Percentiles rank a stretch among this genome's conserved stretches.
Conservation (phyloP, 441 rosid species). For the Pelargonium fulgidum region DNA sequence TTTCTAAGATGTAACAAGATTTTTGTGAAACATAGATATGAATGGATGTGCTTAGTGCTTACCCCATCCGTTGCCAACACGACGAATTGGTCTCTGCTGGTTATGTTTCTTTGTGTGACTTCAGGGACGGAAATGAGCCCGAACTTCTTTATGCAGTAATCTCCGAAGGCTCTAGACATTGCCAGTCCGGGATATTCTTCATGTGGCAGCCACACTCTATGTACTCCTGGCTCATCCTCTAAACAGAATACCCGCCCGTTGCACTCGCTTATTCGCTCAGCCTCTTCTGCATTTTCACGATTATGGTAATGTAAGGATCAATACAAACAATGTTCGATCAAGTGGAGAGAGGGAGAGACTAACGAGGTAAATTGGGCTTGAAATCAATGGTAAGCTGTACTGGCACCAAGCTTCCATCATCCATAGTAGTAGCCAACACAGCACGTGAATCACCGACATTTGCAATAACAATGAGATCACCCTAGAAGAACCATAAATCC, state of each 20-base stretch:
- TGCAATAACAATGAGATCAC: constrained; percentile 55
- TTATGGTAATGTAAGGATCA: constrained; percentile 10
- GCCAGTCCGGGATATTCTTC: constrained; percentile 75
- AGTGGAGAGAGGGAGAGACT: constrained; percentile 24
- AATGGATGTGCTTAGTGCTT: constrained; percentile 17
- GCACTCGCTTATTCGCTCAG: constrained; percentile 61
- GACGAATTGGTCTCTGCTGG: constrained; percentile 64
- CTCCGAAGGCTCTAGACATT: constrained; percentile 96
- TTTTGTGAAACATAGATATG: not conserved
- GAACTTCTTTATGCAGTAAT: constrained; percentile 68
- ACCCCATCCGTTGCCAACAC: constrained; percentile 93
- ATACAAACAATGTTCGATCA: not conserved
- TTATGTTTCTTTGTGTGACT: constrained; percentile 64
- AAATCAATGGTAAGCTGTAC: constrained; percentile 82
- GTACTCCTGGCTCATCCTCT: constrained; percentile 80
- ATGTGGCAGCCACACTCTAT: constrained; percentile 81
- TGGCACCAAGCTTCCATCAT: constrained; percentile 61
- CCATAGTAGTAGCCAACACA: constrained; percentile 67
- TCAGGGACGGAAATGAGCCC: constrained; percentile 81
- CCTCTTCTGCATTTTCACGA: constrained; percentile 51
- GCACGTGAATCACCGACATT: constrained; percentile 95
- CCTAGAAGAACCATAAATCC: constrained; percentile 33
- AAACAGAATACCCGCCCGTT: constrained; percentile 67
- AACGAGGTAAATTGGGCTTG: constrained; percentile 81
- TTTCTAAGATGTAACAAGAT: not conserved